Evolutionary conservation across 164 flowering plant species (phyloP), one percentile per base, ranked within the genome.

Genomic region (Paratinospora sagittata): DNA sequence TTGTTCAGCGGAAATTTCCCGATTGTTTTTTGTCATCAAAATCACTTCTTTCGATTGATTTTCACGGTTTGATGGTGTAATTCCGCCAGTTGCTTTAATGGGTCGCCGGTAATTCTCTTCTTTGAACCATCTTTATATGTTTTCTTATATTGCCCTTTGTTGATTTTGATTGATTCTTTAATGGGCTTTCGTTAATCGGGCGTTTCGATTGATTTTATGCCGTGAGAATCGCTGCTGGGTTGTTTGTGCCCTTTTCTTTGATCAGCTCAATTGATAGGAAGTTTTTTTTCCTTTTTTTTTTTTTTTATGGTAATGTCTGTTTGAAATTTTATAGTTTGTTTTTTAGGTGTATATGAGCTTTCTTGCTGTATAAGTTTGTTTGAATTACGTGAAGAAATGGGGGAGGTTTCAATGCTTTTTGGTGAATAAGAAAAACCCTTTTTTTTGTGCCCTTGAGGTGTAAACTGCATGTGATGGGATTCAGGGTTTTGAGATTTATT

Each of bases 21-120:
- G 6, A 26, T 12, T 19, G 65, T 27, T 24, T 19, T n/a, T 34
- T 6, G 9, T 55, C 49, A 66, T 55, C 49, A 66, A 66, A 58
- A 37, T 57, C 70, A 55, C 36, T 37, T 66, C 49, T 57, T 57
- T 72, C 14, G 36, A 58, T 66, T 47, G 52, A 17, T 66, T 58
- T 17, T 58, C 65, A 24, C 17, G 70, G 65, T 73, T 43, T 73
- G 30, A 66, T 37, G 17, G 65, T 52, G 27, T 37, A 57, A 17
- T 73, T 60, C 58, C 65, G 11, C 57, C 45, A 41, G 21, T 49
- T 21, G 3, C 41, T 39, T n/a, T 58, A 14, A 27, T 66, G 70
- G 70, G 70, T 73, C 65, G 49, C 75, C 37, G 75, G 70, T 73
- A 66, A 66, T 55, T 64, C 26, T 27, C 33, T 61, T 61, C 3